phyloP scores from a whole-genome alignment of 768 basidiomycete genomes.

The Sporobolomyces roseus region DNA sequence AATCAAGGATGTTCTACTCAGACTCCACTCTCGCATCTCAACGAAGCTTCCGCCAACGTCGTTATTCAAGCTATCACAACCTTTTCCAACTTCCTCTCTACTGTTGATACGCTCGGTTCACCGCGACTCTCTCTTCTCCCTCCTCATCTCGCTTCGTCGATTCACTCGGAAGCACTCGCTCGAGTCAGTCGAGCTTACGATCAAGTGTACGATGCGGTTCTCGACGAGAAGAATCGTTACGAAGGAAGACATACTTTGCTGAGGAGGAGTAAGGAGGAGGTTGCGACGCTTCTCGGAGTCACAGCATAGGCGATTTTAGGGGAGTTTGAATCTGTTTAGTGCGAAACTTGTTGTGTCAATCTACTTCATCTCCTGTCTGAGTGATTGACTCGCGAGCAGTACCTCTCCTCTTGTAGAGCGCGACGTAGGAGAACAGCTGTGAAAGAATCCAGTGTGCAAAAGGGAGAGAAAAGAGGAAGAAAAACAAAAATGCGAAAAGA shows the following conservation, averaged over 20 bases:
- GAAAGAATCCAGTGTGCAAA: no score
- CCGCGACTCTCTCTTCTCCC: conserved; percentile 72
- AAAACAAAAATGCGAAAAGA: no score
- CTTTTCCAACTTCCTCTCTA: conserved; percentile 82
- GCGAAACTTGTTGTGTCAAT: no score
- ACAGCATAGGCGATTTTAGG: background rate
- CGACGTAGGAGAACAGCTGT: no score
- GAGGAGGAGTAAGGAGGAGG: conserved; percentile 44
- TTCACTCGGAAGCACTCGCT: conserved; percentile 72
- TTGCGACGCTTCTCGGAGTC: conserved; percentile 38
- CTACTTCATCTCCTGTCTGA: no score
- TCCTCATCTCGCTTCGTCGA: conserved; percentile 61
- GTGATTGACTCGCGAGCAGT: no score
- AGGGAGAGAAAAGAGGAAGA: no score
- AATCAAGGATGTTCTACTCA: conserved; percentile 42
- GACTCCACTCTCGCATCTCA: conserved; percentile 73
- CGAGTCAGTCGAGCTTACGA: conserved; percentile 68
- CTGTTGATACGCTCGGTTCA: conserved; percentile 67
- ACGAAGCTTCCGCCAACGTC: conserved; percentile 61
- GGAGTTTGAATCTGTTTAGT: background rate
- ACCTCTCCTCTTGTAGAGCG: no score
- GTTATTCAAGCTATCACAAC: conserved; percentile 60
- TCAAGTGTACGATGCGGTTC: conserved; percentile 69
- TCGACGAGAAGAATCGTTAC: conserved; percentile 71
- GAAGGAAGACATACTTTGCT: conserved; percentile 54